These are phyloP conservation scores for Pythium coloratum DNA, from an alignment of 352 stramenopile genomes.

Conservation along the genomic window DNA sequence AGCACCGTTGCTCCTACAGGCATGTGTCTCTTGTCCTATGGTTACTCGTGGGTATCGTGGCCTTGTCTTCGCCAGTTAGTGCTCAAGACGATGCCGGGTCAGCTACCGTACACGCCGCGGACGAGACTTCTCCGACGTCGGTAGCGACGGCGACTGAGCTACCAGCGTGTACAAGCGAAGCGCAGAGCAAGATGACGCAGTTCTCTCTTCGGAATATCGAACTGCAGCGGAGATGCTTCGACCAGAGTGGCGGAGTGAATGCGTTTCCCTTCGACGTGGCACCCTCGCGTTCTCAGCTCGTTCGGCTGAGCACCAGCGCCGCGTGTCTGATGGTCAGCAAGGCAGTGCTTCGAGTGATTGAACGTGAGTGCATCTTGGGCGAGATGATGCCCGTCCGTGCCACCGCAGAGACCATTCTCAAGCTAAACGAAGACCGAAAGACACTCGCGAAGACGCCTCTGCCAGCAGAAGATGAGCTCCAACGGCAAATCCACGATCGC, in stretches of 20 bases:
- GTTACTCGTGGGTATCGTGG: background rate
- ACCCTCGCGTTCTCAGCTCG: conserved; percentile 8
- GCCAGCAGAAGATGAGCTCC: conserved; percentile 2
- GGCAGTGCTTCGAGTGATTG: conserved; percentile 15
- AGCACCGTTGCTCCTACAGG: background rate
- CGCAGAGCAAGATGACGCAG: conserved; percentile 12
- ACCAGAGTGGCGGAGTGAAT: conserved; percentile 15
- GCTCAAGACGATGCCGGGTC: background rate
- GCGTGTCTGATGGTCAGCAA: conserved; percentile 18
- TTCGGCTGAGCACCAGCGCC: conserved; percentile 9
- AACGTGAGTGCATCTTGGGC: conserved; percentile 15
- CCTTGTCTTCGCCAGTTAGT: background rate
- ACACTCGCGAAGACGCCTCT: background rate
- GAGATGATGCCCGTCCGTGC: conserved; percentile 17
- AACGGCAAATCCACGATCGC: conserved; percentile 9
- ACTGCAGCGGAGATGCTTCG: conserved; percentile 11
- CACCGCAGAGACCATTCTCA: conserved; percentile 20
- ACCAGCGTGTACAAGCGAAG: background rate
- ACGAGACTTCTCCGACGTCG: conserved; percentile 1
- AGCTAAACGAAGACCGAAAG: conserved; percentile 15
- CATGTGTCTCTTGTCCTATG: background rate
- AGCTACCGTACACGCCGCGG: background rate
- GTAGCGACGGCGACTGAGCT: background rate
- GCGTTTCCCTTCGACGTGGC: conserved; percentile 17
- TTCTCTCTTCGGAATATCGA: conserved; percentile 20